These are phyloP conservation scores for Ploettnerulaceae sp. DNA, from an alignment of 2,329 filamentous ascomycete species.

Conservation along the genomic window DNA sequence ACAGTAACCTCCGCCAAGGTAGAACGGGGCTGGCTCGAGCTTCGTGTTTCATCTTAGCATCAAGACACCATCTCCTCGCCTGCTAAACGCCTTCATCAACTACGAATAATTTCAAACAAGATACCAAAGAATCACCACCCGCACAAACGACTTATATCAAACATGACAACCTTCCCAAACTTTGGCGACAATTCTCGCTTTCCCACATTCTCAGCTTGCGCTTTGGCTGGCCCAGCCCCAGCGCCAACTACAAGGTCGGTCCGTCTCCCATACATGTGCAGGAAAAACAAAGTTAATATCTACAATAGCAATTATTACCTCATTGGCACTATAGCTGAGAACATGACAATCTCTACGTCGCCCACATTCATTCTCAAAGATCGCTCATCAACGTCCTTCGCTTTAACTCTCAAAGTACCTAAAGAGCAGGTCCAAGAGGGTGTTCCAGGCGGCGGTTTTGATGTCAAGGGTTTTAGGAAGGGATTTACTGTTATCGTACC, in stretches of 20 bases:
- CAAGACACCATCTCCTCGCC: background rate
- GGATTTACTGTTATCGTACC: constrained; percentile 21
- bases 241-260: background rate
- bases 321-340: constrained; percentile 27
- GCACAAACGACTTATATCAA: too few relatives aligned
- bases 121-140: too few relatives aligned
- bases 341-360: constrained; percentile 29
- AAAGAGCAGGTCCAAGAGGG: constrained; percentile 1
- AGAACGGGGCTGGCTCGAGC: background rate
- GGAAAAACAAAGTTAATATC: background rate
- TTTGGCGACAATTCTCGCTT: constrained; percentile 22
- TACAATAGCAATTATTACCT: constrained; percentile 16
- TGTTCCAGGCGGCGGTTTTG: constrained; percentile 19
- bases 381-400: constrained; percentile 18
- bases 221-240: constrained; percentile 12
- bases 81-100: too few relatives aligned
- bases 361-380: constrained; percentile 32
- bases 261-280: background rate
- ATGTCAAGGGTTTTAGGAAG: constrained; percentile 26
- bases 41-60: background rate
- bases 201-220: constrained; percentile 21
- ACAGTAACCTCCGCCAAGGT: too few relatives aligned
- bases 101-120: too few relatives aligned
- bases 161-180: constrained; percentile 21
- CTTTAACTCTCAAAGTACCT: constrained; percentile 21